Conservation (phyloP, 345 rosid genomes). For the Psidium guajava region DNA sequence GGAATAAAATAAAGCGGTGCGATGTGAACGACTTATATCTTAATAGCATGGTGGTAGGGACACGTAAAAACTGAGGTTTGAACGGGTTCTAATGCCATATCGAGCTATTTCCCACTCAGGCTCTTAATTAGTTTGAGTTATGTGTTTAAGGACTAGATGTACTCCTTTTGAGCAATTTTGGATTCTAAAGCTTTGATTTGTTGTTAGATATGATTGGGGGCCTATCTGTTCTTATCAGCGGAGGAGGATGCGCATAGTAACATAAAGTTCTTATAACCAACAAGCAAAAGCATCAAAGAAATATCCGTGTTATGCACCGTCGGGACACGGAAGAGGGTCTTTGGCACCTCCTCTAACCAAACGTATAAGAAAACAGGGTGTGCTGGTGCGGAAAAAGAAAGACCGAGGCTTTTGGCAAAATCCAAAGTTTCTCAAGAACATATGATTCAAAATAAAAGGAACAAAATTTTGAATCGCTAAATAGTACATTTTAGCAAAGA, state of each 20-base stretch:
- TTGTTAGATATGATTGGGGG: no score
- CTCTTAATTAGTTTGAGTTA: no score
- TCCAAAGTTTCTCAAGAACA: background rate
- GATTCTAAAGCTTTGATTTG: no score
- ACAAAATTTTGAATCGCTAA: background rate
- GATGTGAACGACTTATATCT: no score
- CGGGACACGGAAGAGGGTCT: background rate
- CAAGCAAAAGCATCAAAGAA: background rate
- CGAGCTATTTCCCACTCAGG: no score
- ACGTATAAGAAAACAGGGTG: background rate
- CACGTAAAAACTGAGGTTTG: no score
- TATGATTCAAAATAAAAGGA: background rate
- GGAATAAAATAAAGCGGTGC: no score
- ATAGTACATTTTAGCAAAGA: background rate
- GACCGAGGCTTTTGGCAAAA: background rate
- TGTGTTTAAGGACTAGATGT: no score
- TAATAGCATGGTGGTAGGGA: no score
- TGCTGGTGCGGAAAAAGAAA: background rate
- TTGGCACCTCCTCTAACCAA: background rate
- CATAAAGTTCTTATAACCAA: background rate
- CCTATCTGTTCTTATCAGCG: no score
- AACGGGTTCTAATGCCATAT: no score
- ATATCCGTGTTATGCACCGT: background rate
- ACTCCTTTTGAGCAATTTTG: no score
- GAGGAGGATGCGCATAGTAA: background rate